Evolutionary conservation across 2,329 filamentous ascomycete species (phyloP), one percentile per base, ranked within the genome.

Genomic region (Fusarium sp.): DNA sequence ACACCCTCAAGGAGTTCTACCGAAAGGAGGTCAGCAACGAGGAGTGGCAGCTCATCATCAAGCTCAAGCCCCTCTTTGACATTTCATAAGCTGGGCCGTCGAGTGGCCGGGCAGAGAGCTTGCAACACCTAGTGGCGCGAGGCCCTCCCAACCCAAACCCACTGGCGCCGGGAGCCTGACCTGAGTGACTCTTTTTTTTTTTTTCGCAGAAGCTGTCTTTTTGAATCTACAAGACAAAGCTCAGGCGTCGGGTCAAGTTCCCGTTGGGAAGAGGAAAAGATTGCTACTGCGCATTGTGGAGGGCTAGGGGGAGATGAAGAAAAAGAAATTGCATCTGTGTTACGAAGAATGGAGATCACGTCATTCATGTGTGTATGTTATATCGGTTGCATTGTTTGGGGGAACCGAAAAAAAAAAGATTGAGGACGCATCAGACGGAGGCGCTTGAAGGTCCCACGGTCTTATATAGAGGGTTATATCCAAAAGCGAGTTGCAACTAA

Each of bases 1-100:
- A 99, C 84, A 95, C 92, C 10, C 90, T 99, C 74, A 99, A 99
- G 89, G 94, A 98, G 81, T 98, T 94, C 83, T 99, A 98, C 86
- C 89, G 95, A 66, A 87, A 91, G 67, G 95, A 98, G 70, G 94
- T 98, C 47, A 89, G 89, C 58, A 96, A 93, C 84, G 96, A 98
- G 13, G 96, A 99, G 85, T 99, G 96, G 96, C 88, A 90, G 80
- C 87, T 99, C 74, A 94, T 99, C 80, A 94, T 96, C 84, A 97
- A 98, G 89, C 87, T 99, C 81, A 99, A 99, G 90, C 92, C 94
- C 45, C 82, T 97, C 76, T 98, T 98, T 82, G 96, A 98, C 84
- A 93, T 98, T 83, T 88, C 88, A 78, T 95, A 89, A 86, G 70
- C 37, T 34, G 31, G 22, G 34, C 29, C 35, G 40, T n/a, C 29